Conservation (phyloP, 1,284 basidiomycete species). For the Microbotryum scabiosae region DNA sequence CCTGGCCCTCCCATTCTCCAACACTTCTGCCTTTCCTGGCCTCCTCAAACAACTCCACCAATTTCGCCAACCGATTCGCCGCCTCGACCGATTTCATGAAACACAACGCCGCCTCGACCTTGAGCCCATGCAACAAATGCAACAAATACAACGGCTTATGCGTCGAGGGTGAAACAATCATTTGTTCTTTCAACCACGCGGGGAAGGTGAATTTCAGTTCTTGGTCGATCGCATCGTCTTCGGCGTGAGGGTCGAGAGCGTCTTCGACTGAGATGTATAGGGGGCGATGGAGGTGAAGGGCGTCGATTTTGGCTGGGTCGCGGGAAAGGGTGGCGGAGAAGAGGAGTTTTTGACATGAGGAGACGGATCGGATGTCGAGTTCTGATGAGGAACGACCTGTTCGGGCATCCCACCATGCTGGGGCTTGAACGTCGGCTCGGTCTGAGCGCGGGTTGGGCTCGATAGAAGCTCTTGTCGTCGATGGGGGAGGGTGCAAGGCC, state of each 20-base stretch:
- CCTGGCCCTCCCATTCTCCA: constrained; percentile 21
- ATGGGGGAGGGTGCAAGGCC: constrained; percentile 52
- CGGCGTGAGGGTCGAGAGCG: constrained; percentile 33
- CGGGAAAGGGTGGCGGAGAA: constrained; percentile 94
- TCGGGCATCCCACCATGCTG: constrained; percentile 24
- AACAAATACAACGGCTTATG: constrained; percentile 86
- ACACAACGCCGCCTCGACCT: constrained; percentile 65
- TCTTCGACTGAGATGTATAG: constrained; percentile 79
- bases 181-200: constrained; percentile 71
- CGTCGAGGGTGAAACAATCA: constrained; percentile 68
- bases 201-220: constrained; percentile 73
- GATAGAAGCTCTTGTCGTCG: background rate
- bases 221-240: constrained; percentile 47
- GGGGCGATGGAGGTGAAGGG: constrained; percentile 67
- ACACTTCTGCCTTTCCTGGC: constrained; percentile 17
- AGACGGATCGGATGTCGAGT: constrained; percentile 7
- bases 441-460: background rate
- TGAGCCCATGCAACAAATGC: constrained; percentile 61
- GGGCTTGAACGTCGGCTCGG: constrained; percentile 14
- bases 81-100: constrained; percentile 96
- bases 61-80: constrained; percentile 66
- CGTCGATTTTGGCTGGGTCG: constrained; percentile 83
- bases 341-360: constrained; percentile 77
- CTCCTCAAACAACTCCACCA: constrained; percentile 69
- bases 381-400: constrained; percentile 12